Conservation (phyloP, 139 green algal species). For the Nannochloris sp. region DNA sequence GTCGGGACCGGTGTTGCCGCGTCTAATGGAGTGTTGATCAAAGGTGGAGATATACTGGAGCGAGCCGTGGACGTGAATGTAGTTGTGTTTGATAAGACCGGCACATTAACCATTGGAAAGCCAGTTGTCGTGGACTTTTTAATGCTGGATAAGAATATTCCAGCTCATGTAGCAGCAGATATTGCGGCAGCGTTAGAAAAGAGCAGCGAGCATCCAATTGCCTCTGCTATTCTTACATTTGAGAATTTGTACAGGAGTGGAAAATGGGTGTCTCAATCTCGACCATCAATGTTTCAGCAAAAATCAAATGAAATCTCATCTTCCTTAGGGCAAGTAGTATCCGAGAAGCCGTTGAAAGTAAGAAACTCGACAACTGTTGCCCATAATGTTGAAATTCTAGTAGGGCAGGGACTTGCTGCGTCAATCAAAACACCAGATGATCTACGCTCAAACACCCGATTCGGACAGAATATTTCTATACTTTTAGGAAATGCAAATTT, state of each 20-base stretch:
- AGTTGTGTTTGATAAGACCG: conserved; percentile 95
- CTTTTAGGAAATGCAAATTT: conserved; percentile 64
- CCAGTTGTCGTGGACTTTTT: conserved; percentile 45
- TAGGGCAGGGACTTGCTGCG: conserved; percentile 30
- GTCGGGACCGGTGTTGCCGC: conserved; percentile 84
- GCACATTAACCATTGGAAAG: conserved; percentile 80
- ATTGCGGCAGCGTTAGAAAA: conserved; percentile 70
- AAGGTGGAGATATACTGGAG: conserved; percentile 75
- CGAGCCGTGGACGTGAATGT: conserved; percentile 38
- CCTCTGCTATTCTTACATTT: conserved; percentile 62
- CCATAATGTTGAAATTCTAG: conserved; percentile 4
- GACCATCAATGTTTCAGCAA: neutral
- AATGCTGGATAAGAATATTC: conserved; percentile 1
- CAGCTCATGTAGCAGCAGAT: conserved; percentile 19
- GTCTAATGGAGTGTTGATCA: conserved; percentile 86
- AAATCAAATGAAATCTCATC: neutral
- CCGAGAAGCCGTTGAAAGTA: conserved; percentile 4
- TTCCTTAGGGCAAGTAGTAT: conserved; percentile 3
- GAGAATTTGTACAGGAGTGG: conserved; percentile 6
- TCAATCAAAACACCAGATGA: conserved; percentile 16
- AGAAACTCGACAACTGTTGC: neutral
- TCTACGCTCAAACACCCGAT: neutral
- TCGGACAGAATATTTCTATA: conserved; percentile 12
- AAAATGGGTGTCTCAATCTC: neutral
- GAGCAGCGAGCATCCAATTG: conserved; percentile 84